A percentile compares a stretch with the other conserved stretches of the same genome.
phyloP scores from a whole-genome alignment of 129 eudicot species.

The Rutidosis leptorrhynchoides region DNA sequence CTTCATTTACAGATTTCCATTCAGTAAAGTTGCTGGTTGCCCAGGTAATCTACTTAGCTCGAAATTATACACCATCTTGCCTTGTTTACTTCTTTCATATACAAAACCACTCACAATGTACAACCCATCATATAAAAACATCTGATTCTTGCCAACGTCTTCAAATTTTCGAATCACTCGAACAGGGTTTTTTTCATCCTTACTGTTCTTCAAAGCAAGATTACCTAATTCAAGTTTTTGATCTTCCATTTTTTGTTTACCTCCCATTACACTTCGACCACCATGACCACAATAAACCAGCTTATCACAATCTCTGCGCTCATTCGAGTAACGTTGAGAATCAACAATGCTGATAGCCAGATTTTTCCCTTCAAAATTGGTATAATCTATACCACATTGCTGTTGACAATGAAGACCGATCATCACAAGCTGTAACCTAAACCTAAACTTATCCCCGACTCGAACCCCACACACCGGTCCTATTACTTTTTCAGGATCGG shows the following conservation, averaged over 20 bases:
- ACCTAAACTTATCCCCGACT: slow-evolving; percentile 48
- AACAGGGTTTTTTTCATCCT: slow-evolving; percentile 20
- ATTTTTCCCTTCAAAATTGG: slow-evolving; percentile 34
- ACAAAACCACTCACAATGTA: slow-evolving; percentile 23
- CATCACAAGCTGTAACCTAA: slow-evolving; percentile 40
- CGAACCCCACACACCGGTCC: slow-evolving; percentile 53
- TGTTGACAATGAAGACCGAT: slow-evolving; percentile 50
- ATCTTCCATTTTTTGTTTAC: slow-evolving; percentile 21
- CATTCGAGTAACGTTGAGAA: slow-evolving; percentile 49
- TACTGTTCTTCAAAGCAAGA: slow-evolving; percentile 46
- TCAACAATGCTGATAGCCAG: slow-evolving; percentile 57
- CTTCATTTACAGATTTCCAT: too few species aligned
- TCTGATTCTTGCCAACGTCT: not conserved
- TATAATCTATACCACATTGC: slow-evolving; percentile 46
- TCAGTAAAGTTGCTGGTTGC: slow-evolving; percentile 31
- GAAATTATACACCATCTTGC: slow-evolving; percentile 35
- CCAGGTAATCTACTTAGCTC: slow-evolving; percentile 27
- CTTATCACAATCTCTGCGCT: slow-evolving; percentile 22
- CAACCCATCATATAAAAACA: slow-evolving; percentile 32
- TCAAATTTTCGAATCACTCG: slow-evolving; percentile 34
- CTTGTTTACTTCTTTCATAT: slow-evolving; percentile 31
- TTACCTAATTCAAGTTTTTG: slow-evolving; percentile 41
- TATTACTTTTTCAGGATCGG: slow-evolving; percentile 22
- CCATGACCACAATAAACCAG: slow-evolving; percentile 60
- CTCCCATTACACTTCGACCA: slow-evolving; percentile 24